Conservation (phyloP, 306 rosid species). For the Cicer judaicum region DNA sequence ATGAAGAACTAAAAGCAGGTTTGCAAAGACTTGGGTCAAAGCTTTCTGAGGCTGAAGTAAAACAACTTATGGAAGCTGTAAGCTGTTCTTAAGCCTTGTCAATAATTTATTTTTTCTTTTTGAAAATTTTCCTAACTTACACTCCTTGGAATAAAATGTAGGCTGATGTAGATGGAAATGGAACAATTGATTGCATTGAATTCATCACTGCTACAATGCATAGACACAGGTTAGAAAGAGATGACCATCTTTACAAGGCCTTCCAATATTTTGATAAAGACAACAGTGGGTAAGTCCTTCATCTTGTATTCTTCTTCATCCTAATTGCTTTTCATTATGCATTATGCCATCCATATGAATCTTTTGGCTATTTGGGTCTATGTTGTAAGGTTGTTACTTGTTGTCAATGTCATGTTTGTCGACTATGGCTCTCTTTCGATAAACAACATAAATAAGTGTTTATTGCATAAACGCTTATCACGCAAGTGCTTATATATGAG, state of each 20-base stretch:
- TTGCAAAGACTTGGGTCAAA: conserved; percentile 88
- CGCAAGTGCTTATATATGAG: too few relatives aligned
- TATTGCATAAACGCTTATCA: too few relatives aligned
- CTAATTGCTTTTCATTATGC: background rate
- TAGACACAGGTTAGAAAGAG: conserved; percentile 86
- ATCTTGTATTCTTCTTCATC: conserved; percentile 18
- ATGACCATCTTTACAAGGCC: conserved; percentile 83
- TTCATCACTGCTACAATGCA: conserved; percentile 97
- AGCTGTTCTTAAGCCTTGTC: conserved; percentile 27
- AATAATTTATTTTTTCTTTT: background rate
- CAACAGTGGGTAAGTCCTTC: conserved; percentile 74
- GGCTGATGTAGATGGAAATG: conserved; percentile 97
- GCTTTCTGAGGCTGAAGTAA: conserved; percentile 82
- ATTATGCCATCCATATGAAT: background rate
- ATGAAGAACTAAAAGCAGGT: conserved; percentile 85
- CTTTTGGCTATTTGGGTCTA: conserved; percentile 5
- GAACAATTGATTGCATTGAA: conserved; percentile 86
- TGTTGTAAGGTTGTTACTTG: background rate
- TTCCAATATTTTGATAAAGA: conserved; percentile 90
- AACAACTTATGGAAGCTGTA: conserved; percentile 98
- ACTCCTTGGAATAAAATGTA: conserved; percentile 40
- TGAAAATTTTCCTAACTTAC: conserved; percentile 1
- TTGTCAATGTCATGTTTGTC: background rate
- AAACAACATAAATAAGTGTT: too few relatives aligned
- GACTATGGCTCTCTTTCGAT: too few relatives aligned